Percentiles rank a stretch among this genome's conserved stretches.
Conservation (phyloP, 345 rosid species). For the Lumnitzera racemosa region DNA sequence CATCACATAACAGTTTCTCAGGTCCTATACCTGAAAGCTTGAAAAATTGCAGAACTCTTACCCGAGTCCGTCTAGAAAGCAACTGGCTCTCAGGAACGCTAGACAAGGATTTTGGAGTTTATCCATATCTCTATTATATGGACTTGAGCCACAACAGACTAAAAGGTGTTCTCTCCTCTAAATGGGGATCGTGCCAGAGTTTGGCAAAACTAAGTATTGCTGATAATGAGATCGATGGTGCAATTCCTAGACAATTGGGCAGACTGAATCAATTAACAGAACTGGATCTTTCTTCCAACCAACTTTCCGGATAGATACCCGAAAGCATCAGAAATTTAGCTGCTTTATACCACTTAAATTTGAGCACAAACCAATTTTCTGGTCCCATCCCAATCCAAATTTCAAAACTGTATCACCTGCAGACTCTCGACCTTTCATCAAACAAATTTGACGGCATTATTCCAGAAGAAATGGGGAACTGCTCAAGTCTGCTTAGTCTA, state of each 20-base stretch:
- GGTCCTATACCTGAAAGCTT: constrained; percentile 27
- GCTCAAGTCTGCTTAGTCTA: constrained; percentile 8
- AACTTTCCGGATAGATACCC: constrained; percentile 18
- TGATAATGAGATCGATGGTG: constrained; percentile 14
- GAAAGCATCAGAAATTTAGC: constrained; percentile 14
- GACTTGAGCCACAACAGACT: constrained; percentile 25
- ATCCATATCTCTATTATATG: constrained; percentile 27
- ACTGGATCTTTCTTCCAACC: constrained; percentile 22
- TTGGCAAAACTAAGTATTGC: constrained; percentile 9
- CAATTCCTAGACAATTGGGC: constrained; percentile 17
- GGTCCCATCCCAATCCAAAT: constrained; percentile 15
- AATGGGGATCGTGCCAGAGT: constrained; percentile 23
- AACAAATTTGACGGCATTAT: constrained; percentile 23
- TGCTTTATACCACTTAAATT: constrained; percentile 6
- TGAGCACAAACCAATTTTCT: constrained; percentile 15
- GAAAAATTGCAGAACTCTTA: constrained; percentile 14
- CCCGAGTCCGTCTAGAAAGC: constrained; percentile 20
- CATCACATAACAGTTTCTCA: constrained; percentile 15
- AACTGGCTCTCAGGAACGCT: constrained; percentile 22
- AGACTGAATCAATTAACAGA: constrained; percentile 9
- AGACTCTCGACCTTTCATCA: constrained; percentile 12
- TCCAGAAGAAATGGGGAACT: constrained; percentile 19
- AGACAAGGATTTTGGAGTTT: constrained; percentile 14
- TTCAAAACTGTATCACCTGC: constrained; percentile 8
- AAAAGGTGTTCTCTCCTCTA: constrained; percentile 16